Evolutionary conservation across 2,329 filamentous ascomycete species (phyloP).

Genomic region (Fonsecaea nubica): DNA sequence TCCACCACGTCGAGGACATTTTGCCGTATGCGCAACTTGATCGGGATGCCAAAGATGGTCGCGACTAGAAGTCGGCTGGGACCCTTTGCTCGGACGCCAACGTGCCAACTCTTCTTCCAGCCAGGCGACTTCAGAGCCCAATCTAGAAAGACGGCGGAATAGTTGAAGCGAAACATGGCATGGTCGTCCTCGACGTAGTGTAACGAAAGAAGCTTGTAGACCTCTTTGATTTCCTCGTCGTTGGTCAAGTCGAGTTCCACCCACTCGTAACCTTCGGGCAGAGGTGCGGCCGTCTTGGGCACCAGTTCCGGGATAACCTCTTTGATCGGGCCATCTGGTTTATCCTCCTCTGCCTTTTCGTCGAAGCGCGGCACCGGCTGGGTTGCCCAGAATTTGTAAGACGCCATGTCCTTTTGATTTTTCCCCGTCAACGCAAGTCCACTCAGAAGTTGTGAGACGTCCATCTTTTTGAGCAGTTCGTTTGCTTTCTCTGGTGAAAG

Average conservation of each 20-base stretch:
- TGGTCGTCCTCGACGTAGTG: constrained; percentile 98
- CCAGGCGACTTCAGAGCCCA: constrained; percentile 96
- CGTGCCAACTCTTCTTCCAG: constrained; percentile 93
- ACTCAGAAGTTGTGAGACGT: constrained; percentile 56
- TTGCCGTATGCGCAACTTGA: constrained; percentile 78
- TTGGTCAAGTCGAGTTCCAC: constrained; percentile 84
- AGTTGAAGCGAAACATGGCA: constrained; percentile 97
- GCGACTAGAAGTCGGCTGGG: constrained; percentile 87
- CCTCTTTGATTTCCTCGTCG: constrained; percentile 79
- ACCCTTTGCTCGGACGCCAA: constrained; percentile 80
- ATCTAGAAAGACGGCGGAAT: constrained; percentile 84
- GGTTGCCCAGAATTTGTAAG: constrained; percentile 98
- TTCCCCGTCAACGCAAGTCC: constrained; percentile 74
- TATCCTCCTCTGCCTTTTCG: constrained; percentile 61
- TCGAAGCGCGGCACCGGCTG: constrained; percentile 89
- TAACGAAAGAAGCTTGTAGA: constrained; percentile 87
- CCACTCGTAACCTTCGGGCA: constrained; percentile 92
- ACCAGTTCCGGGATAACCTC: constrained; percentile 79
- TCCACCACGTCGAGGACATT: constrained; percentile 80
- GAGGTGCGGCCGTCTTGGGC: constrained; percentile 73
- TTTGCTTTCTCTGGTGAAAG: constrained; percentile 67
- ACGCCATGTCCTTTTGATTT: constrained; percentile 94
- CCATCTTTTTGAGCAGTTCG: constrained; percentile 58
- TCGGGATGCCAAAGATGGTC: constrained; percentile 93
- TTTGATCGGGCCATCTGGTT: constrained; percentile 83